These are phyloP conservation scores for Candolleomyces aberdarensis DNA, from an alignment of 768 basidiomycete species.

Conservation along the genomic window DNA sequence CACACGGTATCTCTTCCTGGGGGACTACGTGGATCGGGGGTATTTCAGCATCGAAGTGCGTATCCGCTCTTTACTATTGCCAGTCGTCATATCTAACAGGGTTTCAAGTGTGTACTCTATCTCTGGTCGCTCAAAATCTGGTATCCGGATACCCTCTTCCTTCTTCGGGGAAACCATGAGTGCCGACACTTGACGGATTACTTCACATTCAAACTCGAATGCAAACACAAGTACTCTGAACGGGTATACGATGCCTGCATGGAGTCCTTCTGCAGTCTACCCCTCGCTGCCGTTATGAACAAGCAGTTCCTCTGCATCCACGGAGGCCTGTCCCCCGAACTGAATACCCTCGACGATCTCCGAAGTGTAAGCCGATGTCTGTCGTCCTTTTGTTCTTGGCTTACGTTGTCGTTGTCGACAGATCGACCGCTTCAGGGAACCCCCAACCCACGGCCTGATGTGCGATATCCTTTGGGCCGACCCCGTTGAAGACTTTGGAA, in stretches of 20 bases:
- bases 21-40: slow-evolving; percentile 91
- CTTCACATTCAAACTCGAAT: slow-evolving; percentile 27
- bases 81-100: slow-evolving; percentile 8
- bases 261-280: slow-evolving; percentile 95
- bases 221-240: slow-evolving; percentile 99
- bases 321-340: slow-evolving; percentile 92
- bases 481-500: slow-evolving; percentile 95
- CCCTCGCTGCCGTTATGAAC: slow-evolving; percentile 97
- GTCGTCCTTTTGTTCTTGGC: background rate
- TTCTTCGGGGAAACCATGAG: slow-evolving; percentile 97
- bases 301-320: slow-evolving; percentile 99
- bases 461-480: slow-evolving; percentile 99
- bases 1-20: slow-evolving; percentile 88
- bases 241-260: slow-evolving; percentile 96
- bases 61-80: slow-evolving; percentile 1
- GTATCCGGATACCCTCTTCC: slow-evolving; percentile 96
- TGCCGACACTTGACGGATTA: slow-evolving; percentile 98
- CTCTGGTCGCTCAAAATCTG: slow-evolving; percentile 99
- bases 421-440: slow-evolving; percentile 98
- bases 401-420: slow-evolving; percentile 26
- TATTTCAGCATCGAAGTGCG: slow-evolving; percentile 90
- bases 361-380: slow-evolving; percentile 56
- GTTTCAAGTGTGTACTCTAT: slow-evolving; percentile 87
- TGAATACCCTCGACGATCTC: slow-evolving; percentile 94
- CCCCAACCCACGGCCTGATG: slow-evolving; percentile 96